A percentile compares a stretch with the other conserved stretches of the same genome.
phyloP scores from a whole-genome alignment of 1,139 yeast genomes.

The Suhomyces yuchorum region DNA sequence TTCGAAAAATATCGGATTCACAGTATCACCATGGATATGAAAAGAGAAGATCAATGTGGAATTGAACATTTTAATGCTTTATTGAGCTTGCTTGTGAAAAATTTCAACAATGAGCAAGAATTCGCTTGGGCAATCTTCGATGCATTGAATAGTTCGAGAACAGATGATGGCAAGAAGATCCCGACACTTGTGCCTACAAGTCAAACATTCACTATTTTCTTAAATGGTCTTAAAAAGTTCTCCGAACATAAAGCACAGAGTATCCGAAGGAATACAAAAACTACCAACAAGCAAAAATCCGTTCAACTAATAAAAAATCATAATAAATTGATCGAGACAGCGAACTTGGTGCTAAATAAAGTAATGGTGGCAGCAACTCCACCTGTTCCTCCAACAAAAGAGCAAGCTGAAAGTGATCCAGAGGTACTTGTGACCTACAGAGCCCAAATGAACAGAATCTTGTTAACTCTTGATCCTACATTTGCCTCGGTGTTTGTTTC shows the following conservation, averaged over 20 bases:
- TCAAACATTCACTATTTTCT: constrained; percentile 44
- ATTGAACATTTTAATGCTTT: constrained; percentile 44
- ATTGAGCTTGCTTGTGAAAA: constrained; percentile 37
- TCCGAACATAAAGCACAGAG: constrained; percentile 22
- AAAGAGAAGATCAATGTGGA: constrained; percentile 17
- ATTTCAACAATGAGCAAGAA: constrained; percentile 35
- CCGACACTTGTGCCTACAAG: constrained; percentile 32
- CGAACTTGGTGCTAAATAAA: constrained; percentile 31
- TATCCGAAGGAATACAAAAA: constrained; percentile 19
- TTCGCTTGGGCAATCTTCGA: constrained; percentile 46
- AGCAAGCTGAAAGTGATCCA: constrained; percentile 26
- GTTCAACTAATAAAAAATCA: constrained; percentile 31
- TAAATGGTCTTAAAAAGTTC: constrained; percentile 38
- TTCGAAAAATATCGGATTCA: constrained; percentile 25
- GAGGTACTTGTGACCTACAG: constrained; percentile 24
- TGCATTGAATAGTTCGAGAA: constrained; percentile 24
- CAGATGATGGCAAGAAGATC: constrained; percentile 13
- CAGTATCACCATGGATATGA: constrained; percentile 1
- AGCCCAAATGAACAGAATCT: constrained; percentile 20
- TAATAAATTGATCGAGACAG: constrained; percentile 31
- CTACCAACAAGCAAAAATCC: constrained; percentile 25
- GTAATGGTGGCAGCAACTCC: constrained; percentile 36
- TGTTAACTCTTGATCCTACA: constrained; percentile 34
- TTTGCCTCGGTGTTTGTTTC: constrained; percentile 35
- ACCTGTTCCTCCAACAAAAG: constrained; percentile 36